phyloP scores from a whole-genome alignment of 2,329 filamentous ascomycete species.

The Calonectria pseudoturangicola region DNA sequence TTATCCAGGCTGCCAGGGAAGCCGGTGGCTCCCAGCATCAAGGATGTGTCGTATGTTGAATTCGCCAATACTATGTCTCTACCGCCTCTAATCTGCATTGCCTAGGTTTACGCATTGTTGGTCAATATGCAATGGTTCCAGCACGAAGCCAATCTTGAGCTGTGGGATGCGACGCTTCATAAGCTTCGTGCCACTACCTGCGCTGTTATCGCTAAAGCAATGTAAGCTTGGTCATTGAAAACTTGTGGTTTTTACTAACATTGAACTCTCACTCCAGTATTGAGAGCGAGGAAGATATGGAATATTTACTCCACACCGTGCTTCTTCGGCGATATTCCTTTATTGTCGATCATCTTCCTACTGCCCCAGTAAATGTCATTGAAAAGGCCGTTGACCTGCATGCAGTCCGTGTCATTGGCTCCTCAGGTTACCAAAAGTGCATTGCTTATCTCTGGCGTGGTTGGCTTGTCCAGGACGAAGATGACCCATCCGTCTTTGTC shows the following conservation, averaged over 20 bases:
- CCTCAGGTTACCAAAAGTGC: slow-evolving; percentile 96
- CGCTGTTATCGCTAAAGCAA: slow-evolving; percentile 91
- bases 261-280: slow-evolving; percentile 74
- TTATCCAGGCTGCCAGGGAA: slow-evolving; percentile 86
- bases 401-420: slow-evolving; percentile 90
- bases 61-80: neutral
- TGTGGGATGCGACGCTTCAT: slow-evolving; percentile 95
- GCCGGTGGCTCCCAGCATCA: slow-evolving; percentile 85
- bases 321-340: slow-evolving; percentile 93
- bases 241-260: neutral
- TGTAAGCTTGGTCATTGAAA: slow-evolving; percentile 63
- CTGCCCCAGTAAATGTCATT: slow-evolving; percentile 88
- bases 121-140: slow-evolving; percentile 85
- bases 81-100: neutral
- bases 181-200: slow-evolving; percentile 86
- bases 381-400: slow-evolving; percentile 96
- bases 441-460: slow-evolving; percentile 94
- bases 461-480: slow-evolving; percentile 96
- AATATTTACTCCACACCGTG: slow-evolving; percentile 86
- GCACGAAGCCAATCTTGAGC: slow-evolving; percentile 84
- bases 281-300: slow-evolving; percentile 86
- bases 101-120: slow-evolving; percentile 82
- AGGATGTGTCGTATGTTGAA: slow-evolving; percentile 79
- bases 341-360: slow-evolving; percentile 81
- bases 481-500: slow-evolving; percentile 91